Percentiles rank a stretch among this genome's conserved stretches.
Evolutionary conservation across 306 rosid species (phyloP).

Genomic region (Glycyrrhiza uralensis): DNA sequence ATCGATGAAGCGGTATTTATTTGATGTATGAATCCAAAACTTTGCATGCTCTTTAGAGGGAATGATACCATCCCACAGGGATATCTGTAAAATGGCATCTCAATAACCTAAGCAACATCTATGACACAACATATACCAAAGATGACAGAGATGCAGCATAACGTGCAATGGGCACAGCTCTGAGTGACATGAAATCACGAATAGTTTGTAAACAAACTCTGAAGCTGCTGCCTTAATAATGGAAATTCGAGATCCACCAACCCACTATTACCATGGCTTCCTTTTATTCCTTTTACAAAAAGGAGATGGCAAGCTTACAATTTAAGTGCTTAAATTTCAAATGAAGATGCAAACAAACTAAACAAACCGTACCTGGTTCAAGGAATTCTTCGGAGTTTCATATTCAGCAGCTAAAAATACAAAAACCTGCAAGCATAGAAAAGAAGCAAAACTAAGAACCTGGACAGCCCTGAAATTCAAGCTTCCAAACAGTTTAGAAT

Average conservation of each 20-base stretch:
- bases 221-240: not conserved
- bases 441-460: slow-evolving; percentile 20
- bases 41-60: slow-evolving; percentile 74
- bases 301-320: not conserved
- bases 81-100: slow-evolving; percentile 47
- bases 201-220: not conserved
- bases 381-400: slow-evolving; percentile 66
- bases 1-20: slow-evolving; percentile 76
- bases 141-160: not conserved
- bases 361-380: slow-evolving; percentile 63
- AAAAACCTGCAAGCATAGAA: slow-evolving; percentile 56
- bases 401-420: slow-evolving; percentile 90
- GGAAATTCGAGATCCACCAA: not conserved
- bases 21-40: slow-evolving; percentile 72
- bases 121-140: not conserved
- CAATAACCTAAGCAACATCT: slow-evolving; percentile 1
- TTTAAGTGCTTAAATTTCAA: not conserved
- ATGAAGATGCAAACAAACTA: not conserved
- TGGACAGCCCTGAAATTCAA: slow-evolving; percentile 1
- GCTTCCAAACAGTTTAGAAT: not conserved
- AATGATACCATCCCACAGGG: slow-evolving; percentile 89
- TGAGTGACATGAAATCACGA: not conserved
- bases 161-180: not conserved
- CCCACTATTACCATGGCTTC: not conserved
- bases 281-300: not conserved